phyloP scores from a whole-genome alignment of 208 protist genomes.

The Angomonas ambiguus region DNA sequence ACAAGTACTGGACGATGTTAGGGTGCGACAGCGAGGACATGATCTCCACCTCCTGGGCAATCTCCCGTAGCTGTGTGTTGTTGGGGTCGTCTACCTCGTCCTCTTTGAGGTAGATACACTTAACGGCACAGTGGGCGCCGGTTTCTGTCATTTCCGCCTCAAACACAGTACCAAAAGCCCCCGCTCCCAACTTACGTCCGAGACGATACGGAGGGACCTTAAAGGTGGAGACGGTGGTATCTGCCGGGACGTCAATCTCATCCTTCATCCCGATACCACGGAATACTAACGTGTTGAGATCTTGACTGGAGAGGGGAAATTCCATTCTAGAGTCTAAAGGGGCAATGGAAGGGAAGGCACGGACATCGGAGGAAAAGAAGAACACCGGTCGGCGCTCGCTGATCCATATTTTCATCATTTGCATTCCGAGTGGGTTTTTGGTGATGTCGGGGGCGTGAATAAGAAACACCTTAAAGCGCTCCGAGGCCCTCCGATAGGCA shows the following conservation, averaged over 20 bases:
- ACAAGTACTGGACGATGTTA: constrained; percentile 84
- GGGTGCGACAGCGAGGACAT: constrained; percentile 76
- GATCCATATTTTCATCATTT: constrained; percentile 44
- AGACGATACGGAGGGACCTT: constrained; percentile 68
- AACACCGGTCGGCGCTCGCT: constrained; percentile 43
- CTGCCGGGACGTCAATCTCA: constrained; percentile 21
- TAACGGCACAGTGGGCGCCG: constrained; percentile 70
- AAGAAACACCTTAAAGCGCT: constrained; percentile 63
- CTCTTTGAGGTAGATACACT: constrained; percentile 77
- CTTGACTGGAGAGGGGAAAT: constrained; percentile 34
- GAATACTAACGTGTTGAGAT: constrained; percentile 40
- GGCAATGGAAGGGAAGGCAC: constrained; percentile 21
- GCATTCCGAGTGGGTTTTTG: constrained; percentile 20
- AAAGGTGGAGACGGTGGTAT: constrained; percentile 20
- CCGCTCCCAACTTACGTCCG: constrained; percentile 66
- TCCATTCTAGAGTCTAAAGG: constrained; percentile 30
- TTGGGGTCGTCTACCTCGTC: constrained; percentile 24
- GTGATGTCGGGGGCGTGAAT: constrained; percentile 46
- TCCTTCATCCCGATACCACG: constrained; percentile 45
- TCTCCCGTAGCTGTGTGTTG: constrained; percentile 58
- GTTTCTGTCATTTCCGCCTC: constrained; percentile 69
- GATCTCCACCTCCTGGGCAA: constrained; percentile 79
- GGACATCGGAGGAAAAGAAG: constrained; percentile 35
- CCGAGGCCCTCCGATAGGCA: constrained; percentile 39
- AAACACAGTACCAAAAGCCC: constrained; percentile 81